Percentiles rank a stretch among this genome's conserved stretches.
Evolutionary conservation across 805 yeast species (phyloP).

Genomic region (Metschnikowia continentalis): DNA sequence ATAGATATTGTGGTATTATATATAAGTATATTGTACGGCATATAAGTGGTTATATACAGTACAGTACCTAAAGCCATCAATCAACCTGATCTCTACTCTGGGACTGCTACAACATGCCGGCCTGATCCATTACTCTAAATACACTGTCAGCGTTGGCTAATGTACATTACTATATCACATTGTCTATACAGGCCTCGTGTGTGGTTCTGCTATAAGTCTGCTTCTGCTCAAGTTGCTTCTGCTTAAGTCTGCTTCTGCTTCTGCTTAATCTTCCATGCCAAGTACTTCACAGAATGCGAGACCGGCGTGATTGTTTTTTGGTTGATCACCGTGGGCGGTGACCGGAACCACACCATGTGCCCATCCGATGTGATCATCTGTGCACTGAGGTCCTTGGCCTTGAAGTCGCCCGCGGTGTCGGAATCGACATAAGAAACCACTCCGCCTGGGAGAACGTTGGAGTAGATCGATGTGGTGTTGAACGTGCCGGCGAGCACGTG

Average conservation of each 20-base stretch:
- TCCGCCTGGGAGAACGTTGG: slow-evolving; percentile 37
- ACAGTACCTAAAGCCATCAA: no score
- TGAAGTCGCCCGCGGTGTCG: slow-evolving; percentile 3
- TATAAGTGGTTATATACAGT: no score
- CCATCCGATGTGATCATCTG: slow-evolving; percentile 15
- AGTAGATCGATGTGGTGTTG: slow-evolving; percentile 31
- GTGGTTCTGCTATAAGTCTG: background rate
- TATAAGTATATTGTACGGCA: no score
- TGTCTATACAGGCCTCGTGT: background rate
- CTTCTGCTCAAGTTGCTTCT: background rate
- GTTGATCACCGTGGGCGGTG: slow-evolving; percentile 52
- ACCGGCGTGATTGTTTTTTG: slow-evolving; percentile 32
- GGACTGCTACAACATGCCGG: no score
- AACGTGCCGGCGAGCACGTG: slow-evolving; percentile 18
- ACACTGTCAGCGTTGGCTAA: background rate
- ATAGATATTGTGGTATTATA: no score
- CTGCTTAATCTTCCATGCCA: slow-evolving; percentile 41
- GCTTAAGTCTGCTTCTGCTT: background rate
- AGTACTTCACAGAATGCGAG: slow-evolving; percentile 72
- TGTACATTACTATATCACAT: slow-evolving; percentile 2
- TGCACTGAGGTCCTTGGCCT: slow-evolving; percentile 9
- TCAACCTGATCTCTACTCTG: no score
- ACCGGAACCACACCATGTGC: slow-evolving; percentile 54
- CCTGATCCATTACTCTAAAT: no score
- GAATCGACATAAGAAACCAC: slow-evolving; percentile 31